These are phyloP conservation scores for Isabelozyma gotoi DNA, from an alignment of 805 yeast species.

Conservation along the genomic window DNA sequence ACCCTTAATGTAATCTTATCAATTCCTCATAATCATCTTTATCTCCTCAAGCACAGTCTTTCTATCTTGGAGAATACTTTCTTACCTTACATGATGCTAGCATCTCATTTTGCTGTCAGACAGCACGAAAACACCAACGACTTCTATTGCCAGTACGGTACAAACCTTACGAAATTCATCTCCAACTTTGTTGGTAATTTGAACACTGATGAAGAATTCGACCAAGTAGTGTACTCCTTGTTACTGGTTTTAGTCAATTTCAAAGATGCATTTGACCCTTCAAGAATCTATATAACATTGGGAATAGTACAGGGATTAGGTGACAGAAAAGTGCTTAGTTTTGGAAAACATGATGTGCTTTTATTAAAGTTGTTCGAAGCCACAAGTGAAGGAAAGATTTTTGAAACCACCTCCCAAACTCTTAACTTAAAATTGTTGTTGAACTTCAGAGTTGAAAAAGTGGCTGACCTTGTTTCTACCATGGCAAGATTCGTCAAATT, in stretches of 20 bases:
- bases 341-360: slow-evolving; percentile 22
- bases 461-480: slow-evolving; percentile 20
- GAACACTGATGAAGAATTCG: slow-evolving; percentile 18
- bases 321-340: slow-evolving; percentile 18
- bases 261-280: slow-evolving; percentile 63
- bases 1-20: slow-evolving; percentile 55
- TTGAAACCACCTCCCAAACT: slow-evolving; percentile 50
- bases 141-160: slow-evolving; percentile 58
- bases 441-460: slow-evolving; percentile 28
- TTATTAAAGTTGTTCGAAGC: slow-evolving; percentile 32
- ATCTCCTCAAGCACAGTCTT: slow-evolving; percentile 31
- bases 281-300: slow-evolving; percentile 56
- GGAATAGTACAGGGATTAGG: slow-evolving; percentile 60
- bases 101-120: slow-evolving; percentile 56
- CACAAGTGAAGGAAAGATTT: slow-evolving; percentile 52
- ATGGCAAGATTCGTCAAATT: slow-evolving; percentile 40
- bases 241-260: slow-evolving; percentile 48
- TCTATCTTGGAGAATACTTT: slow-evolving; percentile 47
- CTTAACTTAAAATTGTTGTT: slow-evolving; percentile 47
- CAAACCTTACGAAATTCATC: slow-evolving; percentile 47
- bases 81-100: slow-evolving; percentile 62
- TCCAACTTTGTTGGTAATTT: slow-evolving; percentile 30
- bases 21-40: slow-evolving; percentile 46
- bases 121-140: slow-evolving; percentile 22
- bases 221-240: slow-evolving; percentile 22